Evolutionary conservation across 306 rosid species (phyloP), one percentile per base, ranked within the genome.

Genomic region (Citrullus amarus): DNA sequence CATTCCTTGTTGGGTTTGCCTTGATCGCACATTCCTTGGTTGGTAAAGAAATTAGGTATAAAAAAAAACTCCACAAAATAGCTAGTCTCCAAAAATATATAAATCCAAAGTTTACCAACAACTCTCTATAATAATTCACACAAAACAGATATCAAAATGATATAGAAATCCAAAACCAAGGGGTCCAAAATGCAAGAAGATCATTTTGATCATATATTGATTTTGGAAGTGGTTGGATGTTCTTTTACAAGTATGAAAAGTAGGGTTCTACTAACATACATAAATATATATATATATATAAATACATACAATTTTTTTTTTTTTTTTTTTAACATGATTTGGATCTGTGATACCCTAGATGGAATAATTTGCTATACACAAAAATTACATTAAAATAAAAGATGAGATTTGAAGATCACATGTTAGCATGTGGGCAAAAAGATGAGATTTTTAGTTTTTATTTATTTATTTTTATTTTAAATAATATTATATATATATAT

Each of bases 371-470:
- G 13, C 1, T 61, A 25, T 16, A 74, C 58, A 74, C 48, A 74
- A 51, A 74, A 74, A 74, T 74, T 28, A 74, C 61, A 28, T 74
- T 48, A 74, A 74, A 74, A 74, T 74, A 74, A 74, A 73, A 74
- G 36, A 32, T 50, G 78, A 74, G 59, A 72, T 72, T 50, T 53
- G 44, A 30, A 22, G 58, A 56, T 74, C 78, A 74, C 78, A 74
- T 74, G 78, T 53, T 51, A 16, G 32, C 78, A 74, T 74, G 78
- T 74, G 78, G 62, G 78, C 60, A 48, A 73, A 73, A 48, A n/a
- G 58, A 71, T 69, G 76, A 30, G 1, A 1, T 53, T 53, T 51
- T 51, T 0, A 51, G 55, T 15, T 50, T n/a, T 41, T 17, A 36
- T 8, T 3, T 36, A 16, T 39, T 66, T 8, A 16, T 8, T 36